Evolutionary conservation across 257 asterid genomes (phyloP).

Genomic region (Jacaranda copaia): DNA sequence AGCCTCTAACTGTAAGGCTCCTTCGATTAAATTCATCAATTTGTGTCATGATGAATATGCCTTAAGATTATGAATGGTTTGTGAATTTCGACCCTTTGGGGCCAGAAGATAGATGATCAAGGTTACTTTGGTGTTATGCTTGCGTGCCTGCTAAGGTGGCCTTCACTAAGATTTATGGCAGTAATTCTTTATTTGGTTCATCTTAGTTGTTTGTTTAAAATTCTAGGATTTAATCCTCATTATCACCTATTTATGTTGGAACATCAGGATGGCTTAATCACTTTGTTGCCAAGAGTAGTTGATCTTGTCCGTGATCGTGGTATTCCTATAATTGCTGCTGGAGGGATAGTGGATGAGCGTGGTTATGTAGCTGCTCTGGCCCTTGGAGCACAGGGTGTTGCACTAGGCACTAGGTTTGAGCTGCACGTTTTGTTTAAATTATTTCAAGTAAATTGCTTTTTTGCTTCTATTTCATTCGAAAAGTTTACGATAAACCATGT

Average conservation of each 20-base stretch:
- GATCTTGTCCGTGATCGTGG: constrained; percentile 61
- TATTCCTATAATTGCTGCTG: constrained; percentile 81
- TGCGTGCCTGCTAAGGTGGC: not conserved
- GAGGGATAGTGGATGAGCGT: constrained; percentile 89
- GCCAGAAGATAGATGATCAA: not conserved
- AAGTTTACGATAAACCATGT: not conserved
- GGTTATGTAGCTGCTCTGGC: constrained; percentile 95
- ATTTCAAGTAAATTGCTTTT: not conserved
- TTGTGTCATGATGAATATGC: not conserved
- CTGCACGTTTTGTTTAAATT: not conserved
- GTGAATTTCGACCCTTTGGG: not conserved
- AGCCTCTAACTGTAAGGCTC: not conserved
- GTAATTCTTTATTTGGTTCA: not conserved
- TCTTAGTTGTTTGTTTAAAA: not conserved
- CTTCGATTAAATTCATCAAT: not conserved
- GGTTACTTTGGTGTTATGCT: not conserved
- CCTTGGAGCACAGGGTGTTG: constrained; percentile 89
- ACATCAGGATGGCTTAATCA: constrained; percentile 66
- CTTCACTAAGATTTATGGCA: not conserved
- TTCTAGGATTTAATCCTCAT: constrained; percentile 12
- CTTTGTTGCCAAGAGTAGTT: constrained; percentile 79
- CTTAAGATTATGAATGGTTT: not conserved
- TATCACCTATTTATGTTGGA: not conserved
- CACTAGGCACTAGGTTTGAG: constrained; percentile 81
- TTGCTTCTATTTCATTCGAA: not conserved